Conservation (phyloP, 2,329 filamentous ascomycete genomes). For the Penicillium sp. region DNA sequence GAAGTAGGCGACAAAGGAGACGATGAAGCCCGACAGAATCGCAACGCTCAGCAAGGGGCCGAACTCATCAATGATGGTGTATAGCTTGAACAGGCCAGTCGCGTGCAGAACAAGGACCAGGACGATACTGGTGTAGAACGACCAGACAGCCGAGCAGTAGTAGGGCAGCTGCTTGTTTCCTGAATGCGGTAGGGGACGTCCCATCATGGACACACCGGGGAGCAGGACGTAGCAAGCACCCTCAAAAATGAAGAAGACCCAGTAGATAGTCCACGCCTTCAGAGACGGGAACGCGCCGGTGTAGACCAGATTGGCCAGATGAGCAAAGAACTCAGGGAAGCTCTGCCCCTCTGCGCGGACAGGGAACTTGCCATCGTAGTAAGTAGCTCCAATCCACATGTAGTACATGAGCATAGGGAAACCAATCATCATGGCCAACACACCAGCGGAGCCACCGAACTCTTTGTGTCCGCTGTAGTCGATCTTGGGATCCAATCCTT, state of each 20-base stretch:
- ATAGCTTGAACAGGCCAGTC: slow-evolving; percentile 82
- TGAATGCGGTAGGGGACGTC: slow-evolving; percentile 82
- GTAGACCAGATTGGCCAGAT: slow-evolving; percentile 75
- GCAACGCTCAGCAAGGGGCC: slow-evolving; percentile 90
- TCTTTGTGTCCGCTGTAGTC: slow-evolving; percentile 65
- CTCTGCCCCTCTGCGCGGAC: slow-evolving; percentile 67
- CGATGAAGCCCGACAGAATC: slow-evolving; percentile 85
- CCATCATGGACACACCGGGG: slow-evolving; percentile 84
- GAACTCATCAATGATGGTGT: slow-evolving; percentile 93
- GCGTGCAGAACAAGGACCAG: slow-evolving; percentile 75
- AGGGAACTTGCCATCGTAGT: slow-evolving; percentile 85
- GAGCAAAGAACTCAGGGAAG: slow-evolving; percentile 69
- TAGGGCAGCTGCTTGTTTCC: slow-evolving; percentile 86
- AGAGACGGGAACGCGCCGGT: slow-evolving; percentile 81
- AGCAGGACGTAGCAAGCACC: slow-evolving; percentile 80
- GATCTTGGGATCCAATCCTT: slow-evolving; percentile 47
- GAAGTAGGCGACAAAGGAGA: slow-evolving; percentile 82
- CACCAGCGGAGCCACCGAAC: slow-evolving; percentile 86
- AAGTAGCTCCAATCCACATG: slow-evolving; percentile 96
- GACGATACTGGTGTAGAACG: slow-evolving; percentile 83
- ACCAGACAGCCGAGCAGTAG: slow-evolving; percentile 89
- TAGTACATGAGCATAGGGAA: slow-evolving; percentile 98
- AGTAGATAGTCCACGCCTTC: slow-evolving; percentile 91
- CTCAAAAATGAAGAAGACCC: slow-evolving; percentile 88
- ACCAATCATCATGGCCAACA: slow-evolving; percentile 81